Evolutionary conservation across 2,329 filamentous ascomycete species (phyloP).

Genomic region (Sordariomycetes sp.): DNA sequence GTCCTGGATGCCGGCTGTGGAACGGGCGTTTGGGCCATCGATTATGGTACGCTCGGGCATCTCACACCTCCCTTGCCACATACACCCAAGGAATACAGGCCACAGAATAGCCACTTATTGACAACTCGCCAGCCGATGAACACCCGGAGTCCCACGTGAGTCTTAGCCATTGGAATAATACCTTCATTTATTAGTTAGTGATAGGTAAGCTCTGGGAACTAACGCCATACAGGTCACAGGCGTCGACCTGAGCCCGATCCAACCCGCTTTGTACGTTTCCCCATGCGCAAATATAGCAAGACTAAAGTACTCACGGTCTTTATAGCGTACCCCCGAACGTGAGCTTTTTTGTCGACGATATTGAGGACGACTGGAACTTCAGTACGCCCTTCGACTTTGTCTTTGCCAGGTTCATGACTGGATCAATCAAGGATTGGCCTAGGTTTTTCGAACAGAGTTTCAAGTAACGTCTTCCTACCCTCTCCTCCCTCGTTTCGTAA

Average conservation of each 20-base stretch:
- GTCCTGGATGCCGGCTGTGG: constrained; percentile 18
- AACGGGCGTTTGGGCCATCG: constrained; percentile 18
- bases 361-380: constrained; percentile 25
- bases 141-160: constrained; percentile 14
- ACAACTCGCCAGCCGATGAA: constrained; percentile 8
- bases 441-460: constrained; percentile 22
- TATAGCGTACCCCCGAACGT: constrained; percentile 32
- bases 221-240: constrained; percentile 16
- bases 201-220: background rate
- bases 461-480: constrained; percentile 7
- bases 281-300: no score
- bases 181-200: no score
- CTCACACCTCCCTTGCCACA: no score
- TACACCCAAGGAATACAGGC: no score
- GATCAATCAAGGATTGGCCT: constrained; percentile 14
- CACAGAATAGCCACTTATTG: no score
- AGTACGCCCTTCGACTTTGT: constrained; percentile 24
- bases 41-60: constrained; percentile 16
- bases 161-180: background rate
- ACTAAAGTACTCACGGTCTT: background rate
- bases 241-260: constrained; percentile 27
- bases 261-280: constrained; percentile 19
- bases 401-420: constrained; percentile 19
- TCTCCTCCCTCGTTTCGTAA: background rate
- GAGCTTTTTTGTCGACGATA: constrained; percentile 29